Conservation (phyloP, 176 grass and related monocot genomes). For the Metroxylon sagu region DNA sequence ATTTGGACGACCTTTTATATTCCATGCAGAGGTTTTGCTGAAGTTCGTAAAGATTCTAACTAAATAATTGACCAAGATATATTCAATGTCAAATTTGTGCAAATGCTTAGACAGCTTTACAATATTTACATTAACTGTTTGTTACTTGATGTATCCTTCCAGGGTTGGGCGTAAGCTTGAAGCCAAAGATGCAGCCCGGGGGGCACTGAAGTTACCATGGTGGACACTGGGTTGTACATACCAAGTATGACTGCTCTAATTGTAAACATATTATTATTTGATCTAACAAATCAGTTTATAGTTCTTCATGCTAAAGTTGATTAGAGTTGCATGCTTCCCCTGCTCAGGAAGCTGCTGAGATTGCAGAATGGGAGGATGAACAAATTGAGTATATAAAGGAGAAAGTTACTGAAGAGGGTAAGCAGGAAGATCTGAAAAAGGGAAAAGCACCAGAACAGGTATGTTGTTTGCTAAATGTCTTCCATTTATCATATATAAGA, state of each 20-base stretch:
- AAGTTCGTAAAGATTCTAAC: slow-evolving; percentile 38
- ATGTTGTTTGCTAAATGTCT: neutral
- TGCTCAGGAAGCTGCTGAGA: slow-evolving; percentile 73
- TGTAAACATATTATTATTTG: neutral
- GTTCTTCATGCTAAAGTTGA: too few relatives aligned
- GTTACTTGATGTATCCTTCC: slow-evolving; percentile 3
- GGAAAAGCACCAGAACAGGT: slow-evolving; percentile 94
- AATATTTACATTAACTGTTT: too few relatives aligned
- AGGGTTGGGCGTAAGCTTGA: slow-evolving; percentile 75
- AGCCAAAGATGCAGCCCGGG: slow-evolving; percentile 82
- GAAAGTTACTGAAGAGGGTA: slow-evolving; percentile 77
- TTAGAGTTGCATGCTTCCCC: neutral
- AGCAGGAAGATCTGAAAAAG: slow-evolving; percentile 78
- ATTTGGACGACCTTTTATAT: slow-evolving; percentile 87
- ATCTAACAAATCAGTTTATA: slow-evolving; percentile 1
- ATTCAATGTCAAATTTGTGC: too few relatives aligned
- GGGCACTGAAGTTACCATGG: slow-evolving; percentile 91
- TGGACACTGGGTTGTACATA: slow-evolving; percentile 91
- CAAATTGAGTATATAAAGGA: slow-evolving; percentile 91
- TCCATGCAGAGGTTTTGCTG: slow-evolving; percentile 63
- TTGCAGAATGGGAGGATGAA: slow-evolving; percentile 97
- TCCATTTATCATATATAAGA: too few relatives aligned
- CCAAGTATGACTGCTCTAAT: slow-evolving; percentile 38
- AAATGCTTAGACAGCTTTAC: too few relatives aligned
- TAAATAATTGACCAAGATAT: neutral